These are phyloP conservation scores for Kazachstania africana DNA, from an alignment of 805 yeast genomes.

Conservation along the genomic window DNA sequence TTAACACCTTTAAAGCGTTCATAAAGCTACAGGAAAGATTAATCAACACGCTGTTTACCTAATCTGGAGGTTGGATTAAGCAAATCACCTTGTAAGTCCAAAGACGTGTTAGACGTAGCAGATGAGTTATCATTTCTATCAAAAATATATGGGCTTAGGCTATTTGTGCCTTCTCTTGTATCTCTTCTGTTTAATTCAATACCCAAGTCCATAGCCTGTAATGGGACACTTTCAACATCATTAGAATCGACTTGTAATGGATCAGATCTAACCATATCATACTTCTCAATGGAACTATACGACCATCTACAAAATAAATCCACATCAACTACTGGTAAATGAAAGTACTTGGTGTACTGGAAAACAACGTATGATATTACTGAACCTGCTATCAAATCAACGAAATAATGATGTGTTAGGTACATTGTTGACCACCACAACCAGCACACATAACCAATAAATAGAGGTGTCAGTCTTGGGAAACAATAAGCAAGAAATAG, in stretches of 20 bases:
- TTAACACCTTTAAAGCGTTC: too few species aligned
- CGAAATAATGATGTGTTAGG: slow-evolving; percentile 89
- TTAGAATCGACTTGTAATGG: slow-evolving; percentile 24
- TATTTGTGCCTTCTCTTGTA: slow-evolving; percentile 10
- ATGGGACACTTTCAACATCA: slow-evolving; percentile 26
- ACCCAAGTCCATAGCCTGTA: slow-evolving; percentile 13
- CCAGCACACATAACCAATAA: slow-evolving; percentile 76
- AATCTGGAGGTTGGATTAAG: slow-evolving; percentile 1
- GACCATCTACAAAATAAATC: slow-evolving; percentile 60
- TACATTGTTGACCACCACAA: slow-evolving; percentile 99
- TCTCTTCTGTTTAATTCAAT: slow-evolving; percentile 10
- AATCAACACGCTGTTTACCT: too few species aligned
- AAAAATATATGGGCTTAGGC: slow-evolving; percentile 22
- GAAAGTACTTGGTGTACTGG: slow-evolving; percentile 52
- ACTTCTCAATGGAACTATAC: slow-evolving; percentile 33
- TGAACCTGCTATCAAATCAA: slow-evolving; percentile 91
- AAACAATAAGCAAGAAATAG: slow-evolving; percentile 74
- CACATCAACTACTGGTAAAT: slow-evolving; percentile 49
- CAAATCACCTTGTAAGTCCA: slow-evolving; percentile 9
- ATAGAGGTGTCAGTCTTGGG: slow-evolving; percentile 54
- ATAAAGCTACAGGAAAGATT: too few species aligned
- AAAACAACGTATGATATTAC: slow-evolving; percentile 64
- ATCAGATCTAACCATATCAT: slow-evolving; percentile 24
- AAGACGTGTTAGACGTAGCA: slow-evolving; percentile 26
- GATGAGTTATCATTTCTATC: slow-evolving; percentile 22